Percentiles rank a stretch among this genome's conserved stretches.
Conservation (phyloP, 768 basidiomycete species). For the Leccinum variicolor region DNA sequence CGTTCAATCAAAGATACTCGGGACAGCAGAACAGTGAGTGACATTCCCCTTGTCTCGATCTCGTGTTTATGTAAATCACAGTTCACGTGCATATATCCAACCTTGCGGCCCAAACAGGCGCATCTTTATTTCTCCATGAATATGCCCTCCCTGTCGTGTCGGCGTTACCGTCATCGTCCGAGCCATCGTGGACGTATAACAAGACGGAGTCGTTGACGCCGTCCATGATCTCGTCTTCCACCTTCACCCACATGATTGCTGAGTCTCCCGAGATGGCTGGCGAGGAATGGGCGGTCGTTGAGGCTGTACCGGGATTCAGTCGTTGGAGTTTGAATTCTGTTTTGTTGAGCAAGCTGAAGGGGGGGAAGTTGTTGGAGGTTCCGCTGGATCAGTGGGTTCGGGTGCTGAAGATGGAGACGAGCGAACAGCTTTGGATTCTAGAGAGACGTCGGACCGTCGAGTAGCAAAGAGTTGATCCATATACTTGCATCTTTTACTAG, state of each 20-base stretch:
- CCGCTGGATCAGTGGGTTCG: slow-evolving; percentile 20
- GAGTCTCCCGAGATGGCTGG: slow-evolving; percentile 36
- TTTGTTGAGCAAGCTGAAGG: slow-evolving; percentile 16
- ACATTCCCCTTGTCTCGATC: neutral
- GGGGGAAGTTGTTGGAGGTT: slow-evolving; percentile 22
- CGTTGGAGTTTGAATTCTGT: slow-evolving; percentile 32
- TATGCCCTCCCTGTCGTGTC: slow-evolving; percentile 49
- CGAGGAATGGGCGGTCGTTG: slow-evolving; percentile 42
- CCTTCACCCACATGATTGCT: slow-evolving; percentile 63
- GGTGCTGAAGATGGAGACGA: slow-evolving; percentile 37
- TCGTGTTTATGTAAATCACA: slow-evolving; percentile 15
- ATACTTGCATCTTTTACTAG: neutral
- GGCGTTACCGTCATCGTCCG: slow-evolving; percentile 6
- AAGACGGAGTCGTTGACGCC: slow-evolving; percentile 70
- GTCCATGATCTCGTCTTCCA: slow-evolving; percentile 36
- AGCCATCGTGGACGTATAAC: slow-evolving; percentile 62
- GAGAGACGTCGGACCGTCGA: slow-evolving; percentile 25
- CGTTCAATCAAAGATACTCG: slow-evolving; percentile 54
- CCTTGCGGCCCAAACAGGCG: slow-evolving; percentile 85
- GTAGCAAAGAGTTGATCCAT: no score
- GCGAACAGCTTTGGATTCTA: slow-evolving; percentile 48
- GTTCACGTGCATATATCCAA: slow-evolving; percentile 80
- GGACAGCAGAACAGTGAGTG: slow-evolving; percentile 30
- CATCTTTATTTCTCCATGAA: slow-evolving; percentile 80
- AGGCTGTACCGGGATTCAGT: slow-evolving; percentile 43